phyloP scores from a whole-genome alignment of 164 flowering plant genomes.

The Amborella trichopoda region DNA sequence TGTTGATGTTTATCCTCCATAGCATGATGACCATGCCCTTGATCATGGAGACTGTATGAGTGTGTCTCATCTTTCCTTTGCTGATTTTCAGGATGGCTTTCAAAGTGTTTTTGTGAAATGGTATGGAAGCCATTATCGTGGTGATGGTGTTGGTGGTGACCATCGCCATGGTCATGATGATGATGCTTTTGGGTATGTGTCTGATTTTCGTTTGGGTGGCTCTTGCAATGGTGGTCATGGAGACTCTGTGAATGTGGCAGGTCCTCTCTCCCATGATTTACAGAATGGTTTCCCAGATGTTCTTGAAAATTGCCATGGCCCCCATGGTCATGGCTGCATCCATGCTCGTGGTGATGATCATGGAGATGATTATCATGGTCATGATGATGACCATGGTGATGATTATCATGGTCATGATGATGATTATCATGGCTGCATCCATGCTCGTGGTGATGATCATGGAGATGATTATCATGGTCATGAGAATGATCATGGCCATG shows the following conservation, averaged over 20 bases:
- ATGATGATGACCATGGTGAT: constrained; percentile 7
- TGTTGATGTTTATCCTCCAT: no score
- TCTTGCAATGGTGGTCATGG: no score
- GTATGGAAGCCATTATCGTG: no score
- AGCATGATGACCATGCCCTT: no score
- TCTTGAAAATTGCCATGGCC: neutral
- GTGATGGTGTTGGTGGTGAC: no score
- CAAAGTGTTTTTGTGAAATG: no score
- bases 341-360: neutral
- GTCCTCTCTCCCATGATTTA: no score
- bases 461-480: constrained; percentile 2
- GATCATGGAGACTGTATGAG: no score
- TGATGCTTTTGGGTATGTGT: constrained; percentile 5
- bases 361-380: constrained; percentile 10
- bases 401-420: constrained; percentile 13
- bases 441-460: neutral
- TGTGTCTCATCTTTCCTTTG: no score
- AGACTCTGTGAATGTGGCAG: no score
- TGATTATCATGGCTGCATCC: constrained; percentile 6
- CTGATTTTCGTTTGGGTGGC: constrained; percentile 11
- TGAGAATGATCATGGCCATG: constrained; percentile 19
- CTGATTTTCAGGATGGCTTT: no score
- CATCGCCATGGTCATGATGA: constrained; percentile 6
- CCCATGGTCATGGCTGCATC: neutral
- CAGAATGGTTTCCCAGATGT: no score